These are phyloP conservation scores for Yamadazyma jaroonii DNA, from an alignment of 1,139 yeast genomes.

Conservation along the genomic window DNA sequence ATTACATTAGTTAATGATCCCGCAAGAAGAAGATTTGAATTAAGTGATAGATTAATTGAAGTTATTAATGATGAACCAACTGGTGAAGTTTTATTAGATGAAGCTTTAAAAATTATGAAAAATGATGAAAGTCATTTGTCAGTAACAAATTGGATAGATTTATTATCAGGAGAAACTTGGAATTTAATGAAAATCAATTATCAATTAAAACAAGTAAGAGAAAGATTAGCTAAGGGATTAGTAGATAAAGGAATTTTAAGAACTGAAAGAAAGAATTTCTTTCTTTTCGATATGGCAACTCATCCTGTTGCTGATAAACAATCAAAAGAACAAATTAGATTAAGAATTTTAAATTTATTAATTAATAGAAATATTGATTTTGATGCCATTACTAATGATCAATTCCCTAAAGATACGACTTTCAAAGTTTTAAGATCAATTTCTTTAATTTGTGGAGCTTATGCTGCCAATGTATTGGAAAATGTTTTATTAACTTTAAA, in stretches of 20 bases:
- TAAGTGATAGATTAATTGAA: constrained; percentile 83
- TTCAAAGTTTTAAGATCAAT: constrained; percentile 75
- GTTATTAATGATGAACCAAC: constrained; percentile 84
- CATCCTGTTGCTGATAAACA: constrained; percentile 90
- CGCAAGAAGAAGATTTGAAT: constrained; percentile 84
- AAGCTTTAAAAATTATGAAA: constrained; percentile 87
- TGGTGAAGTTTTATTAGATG: constrained; percentile 94
- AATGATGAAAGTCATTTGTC: constrained; percentile 76
- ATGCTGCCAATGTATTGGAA: constrained; percentile 95
- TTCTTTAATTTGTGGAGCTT: constrained; percentile 82
- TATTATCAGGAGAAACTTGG: constrained; percentile 96
- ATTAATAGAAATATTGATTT: constrained; percentile 66
- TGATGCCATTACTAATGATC: constrained; percentile 48
- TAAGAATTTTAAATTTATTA: constrained; percentile 67
- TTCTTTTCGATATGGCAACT: constrained; percentile 96
- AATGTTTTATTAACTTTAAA: constrained; percentile 77
- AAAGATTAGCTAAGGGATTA: constrained; percentile 91
- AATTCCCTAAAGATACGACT: constrained; percentile 68
- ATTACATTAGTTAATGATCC: constrained; percentile 91
- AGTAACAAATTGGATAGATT: constrained; percentile 91
- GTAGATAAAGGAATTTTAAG: constrained; percentile 97
- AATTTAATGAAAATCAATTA: constrained; percentile 89
- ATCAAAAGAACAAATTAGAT: constrained; percentile 76
- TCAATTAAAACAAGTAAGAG: constrained; percentile 96
- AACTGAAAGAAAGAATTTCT: constrained; percentile 92